Conservation (phyloP, 139 green algal species). For the Cymbomonas tetramitiformis region DNA sequence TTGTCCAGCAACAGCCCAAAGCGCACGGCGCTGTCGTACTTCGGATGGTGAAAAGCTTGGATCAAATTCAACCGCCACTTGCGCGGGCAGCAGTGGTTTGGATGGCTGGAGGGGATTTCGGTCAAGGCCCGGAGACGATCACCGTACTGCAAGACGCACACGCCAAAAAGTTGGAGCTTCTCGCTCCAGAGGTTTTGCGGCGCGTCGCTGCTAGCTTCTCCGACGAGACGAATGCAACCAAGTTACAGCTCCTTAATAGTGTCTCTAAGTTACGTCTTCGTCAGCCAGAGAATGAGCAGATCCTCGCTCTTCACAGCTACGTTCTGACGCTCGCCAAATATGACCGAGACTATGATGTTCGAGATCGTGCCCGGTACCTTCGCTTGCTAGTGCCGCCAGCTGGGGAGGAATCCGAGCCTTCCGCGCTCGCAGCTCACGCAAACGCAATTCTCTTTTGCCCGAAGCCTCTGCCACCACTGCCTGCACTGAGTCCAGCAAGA, state of each 20-base stretch:
- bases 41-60: slow-evolving; percentile 12
- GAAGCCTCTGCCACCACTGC: slow-evolving; percentile 3
- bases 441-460: slow-evolving; percentile 6
- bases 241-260: slow-evolving; percentile 3
- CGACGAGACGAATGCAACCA: background rate
- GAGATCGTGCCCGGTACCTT: background rate
- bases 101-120: slow-evolving; percentile 9
- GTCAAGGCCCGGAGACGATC: background rate
- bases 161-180: slow-evolving; percentile 5
- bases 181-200: background rate
- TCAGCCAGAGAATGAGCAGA: background rate
- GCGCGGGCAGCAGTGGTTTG: slow-evolving; percentile 7
- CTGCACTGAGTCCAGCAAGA: background rate
- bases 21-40: slow-evolving; percentile 9
- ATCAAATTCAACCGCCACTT: slow-evolving; percentile 1
- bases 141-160: background rate
- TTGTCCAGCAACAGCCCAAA: slow-evolving; percentile 16
- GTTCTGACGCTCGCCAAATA: background rate
- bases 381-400: no score
- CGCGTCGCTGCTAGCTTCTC: background rate
- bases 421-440: background rate
- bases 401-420: background rate
- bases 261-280: slow-evolving; percentile 10
- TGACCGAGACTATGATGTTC: slow-evolving; percentile 6
- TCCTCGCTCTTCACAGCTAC: background rate